Conservation (phyloP, 78 protist species). For the Dictyostelium capitatum region DNA sequence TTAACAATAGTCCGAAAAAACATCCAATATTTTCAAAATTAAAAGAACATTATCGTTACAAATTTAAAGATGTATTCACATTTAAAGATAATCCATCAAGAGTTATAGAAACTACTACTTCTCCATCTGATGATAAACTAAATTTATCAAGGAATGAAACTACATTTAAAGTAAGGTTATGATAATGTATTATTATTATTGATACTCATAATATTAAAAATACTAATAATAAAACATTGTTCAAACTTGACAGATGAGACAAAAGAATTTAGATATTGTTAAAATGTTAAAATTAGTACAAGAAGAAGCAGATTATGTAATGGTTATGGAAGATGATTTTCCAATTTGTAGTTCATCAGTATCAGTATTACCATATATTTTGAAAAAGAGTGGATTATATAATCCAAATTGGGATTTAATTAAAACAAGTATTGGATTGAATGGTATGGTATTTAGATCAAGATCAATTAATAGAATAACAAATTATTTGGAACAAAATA, state of each 20-base stretch:
- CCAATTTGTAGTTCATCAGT: constrained; percentile 23
- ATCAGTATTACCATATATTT: constrained; percentile 23
- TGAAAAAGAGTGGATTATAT: constrained; percentile 23
- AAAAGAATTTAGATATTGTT: constrained; percentile 13
- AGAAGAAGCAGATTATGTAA: constrained; percentile 8
- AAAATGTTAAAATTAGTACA: neutral
- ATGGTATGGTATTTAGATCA: constrained; percentile 13
- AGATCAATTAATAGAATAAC: neutral
- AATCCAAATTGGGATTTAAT: constrained; percentile 26
- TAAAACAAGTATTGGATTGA: constrained; percentile 5
- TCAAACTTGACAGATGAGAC: constrained; percentile 15
- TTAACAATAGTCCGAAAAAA: constrained; percentile 3
- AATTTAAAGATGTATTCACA: constrained; percentile 1
- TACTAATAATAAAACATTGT: no score
- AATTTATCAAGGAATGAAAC: neutral
- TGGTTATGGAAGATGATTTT: constrained; percentile 41
- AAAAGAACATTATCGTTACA: constrained; percentile 4
- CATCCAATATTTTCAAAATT: constrained; percentile 11
- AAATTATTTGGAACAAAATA: constrained; percentile 6
- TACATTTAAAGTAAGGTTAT: constrained; percentile 1
- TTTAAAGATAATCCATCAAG: constrained; percentile 9
- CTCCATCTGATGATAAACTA: neutral
- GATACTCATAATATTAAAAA: neutral
- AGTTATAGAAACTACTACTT: neutral
- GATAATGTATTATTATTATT: neutral